Evolutionary conservation across 2,329 filamentous ascomycete genomes (phyloP), one percentile per base, ranked within the genome.

Genomic region (Aureobasidium sp.): DNA sequence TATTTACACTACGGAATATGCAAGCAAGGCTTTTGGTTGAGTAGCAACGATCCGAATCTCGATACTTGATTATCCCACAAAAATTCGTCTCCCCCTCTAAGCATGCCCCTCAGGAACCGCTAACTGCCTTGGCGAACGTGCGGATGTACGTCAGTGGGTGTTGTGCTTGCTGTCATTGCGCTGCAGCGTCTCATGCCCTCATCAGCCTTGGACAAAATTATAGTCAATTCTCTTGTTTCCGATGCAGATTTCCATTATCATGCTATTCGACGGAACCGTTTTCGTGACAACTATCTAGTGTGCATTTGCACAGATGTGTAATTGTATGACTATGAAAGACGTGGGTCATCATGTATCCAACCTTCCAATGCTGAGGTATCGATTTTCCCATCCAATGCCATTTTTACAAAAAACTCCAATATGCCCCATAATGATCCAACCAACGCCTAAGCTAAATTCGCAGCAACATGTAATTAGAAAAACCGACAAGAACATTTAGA

Each of bases 361-460:
- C 56, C 42, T 31, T 15, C 56, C 31, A 29, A 59, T 59, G 56
- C 54, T 44, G 31, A 45, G 37, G 29, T 56, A 56, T 57, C 17
- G 27, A 60, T 49, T 63, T 35, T 60, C 31, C 57, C 57, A 44
- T 48, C 62, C n/a, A 14, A 60, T 63, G 62, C 62, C 54, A 52
- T 53, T 9, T 47, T 19, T 17, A 37, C 14, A 1, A 35, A 31
- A n/a, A 37, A 58, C 57, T 48, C 35, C 63, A 19, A 11, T 50
- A 62, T 52, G 62, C 50, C 47, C 33, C 60, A 61, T 63, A 64
- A 66, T 66, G 62, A 65, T 64, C 66, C 64, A 63, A 68, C 69
- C 63, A 76, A 77, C 74, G 72, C 76, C 73, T 65, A 68, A 74
- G 74, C 74, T 76, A 73, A 74, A 67, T 73, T 60, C 72, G 71